Percentiles rank a stretch among this genome's conserved stretches.
Conservation (phyloP, 148 eudicot species). For the Spergularia marina region DNA sequence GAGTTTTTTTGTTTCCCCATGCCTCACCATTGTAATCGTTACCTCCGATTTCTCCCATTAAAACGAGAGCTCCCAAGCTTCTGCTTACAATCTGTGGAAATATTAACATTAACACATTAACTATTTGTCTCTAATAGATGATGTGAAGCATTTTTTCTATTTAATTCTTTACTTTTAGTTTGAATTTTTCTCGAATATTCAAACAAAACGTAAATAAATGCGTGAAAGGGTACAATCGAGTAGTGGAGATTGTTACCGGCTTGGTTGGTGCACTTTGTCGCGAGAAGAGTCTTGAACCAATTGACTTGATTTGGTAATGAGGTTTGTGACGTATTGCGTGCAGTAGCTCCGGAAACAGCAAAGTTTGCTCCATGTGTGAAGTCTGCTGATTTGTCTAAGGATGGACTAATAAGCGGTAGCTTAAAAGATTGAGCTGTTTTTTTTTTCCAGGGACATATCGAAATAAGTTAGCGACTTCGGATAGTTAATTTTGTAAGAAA, state of each 20-base stretch:
- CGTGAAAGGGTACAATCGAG: too few relatives aligned
- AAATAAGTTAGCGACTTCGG: too few relatives aligned
- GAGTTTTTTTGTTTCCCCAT: background rate
- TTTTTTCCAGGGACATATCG: too few relatives aligned
- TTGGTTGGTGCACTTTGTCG: background rate
- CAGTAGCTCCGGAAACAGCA: slow-evolving; percentile 24
- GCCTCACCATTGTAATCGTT: slow-evolving; percentile 22
- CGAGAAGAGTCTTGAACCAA: slow-evolving; percentile 23
- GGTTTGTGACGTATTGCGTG: background rate
- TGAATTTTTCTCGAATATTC: too few relatives aligned
- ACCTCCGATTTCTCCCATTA: slow-evolving; percentile 38
- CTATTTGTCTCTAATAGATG: too few relatives aligned
- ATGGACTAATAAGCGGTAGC: slow-evolving; percentile 19
- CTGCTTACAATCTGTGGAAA: slow-evolving; percentile 25
- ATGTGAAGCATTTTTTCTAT: too few relatives aligned
- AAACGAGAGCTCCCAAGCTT: slow-evolving; percentile 22
- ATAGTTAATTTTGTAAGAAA: too few relatives aligned
- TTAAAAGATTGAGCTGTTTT: slow-evolving; percentile 19
- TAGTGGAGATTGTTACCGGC: slow-evolving; percentile 6
- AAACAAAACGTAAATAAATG: too few relatives aligned
- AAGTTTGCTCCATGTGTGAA: slow-evolving; percentile 28
- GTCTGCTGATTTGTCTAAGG: slow-evolving; percentile 4
- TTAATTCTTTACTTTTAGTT: too few relatives aligned
- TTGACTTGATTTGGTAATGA: background rate
- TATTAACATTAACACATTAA: too few relatives aligned